Evolutionary conservation across 495 filamentous ascomycete species (phyloP).

Genomic region (Hyaloscypha hepaticicola): DNA sequence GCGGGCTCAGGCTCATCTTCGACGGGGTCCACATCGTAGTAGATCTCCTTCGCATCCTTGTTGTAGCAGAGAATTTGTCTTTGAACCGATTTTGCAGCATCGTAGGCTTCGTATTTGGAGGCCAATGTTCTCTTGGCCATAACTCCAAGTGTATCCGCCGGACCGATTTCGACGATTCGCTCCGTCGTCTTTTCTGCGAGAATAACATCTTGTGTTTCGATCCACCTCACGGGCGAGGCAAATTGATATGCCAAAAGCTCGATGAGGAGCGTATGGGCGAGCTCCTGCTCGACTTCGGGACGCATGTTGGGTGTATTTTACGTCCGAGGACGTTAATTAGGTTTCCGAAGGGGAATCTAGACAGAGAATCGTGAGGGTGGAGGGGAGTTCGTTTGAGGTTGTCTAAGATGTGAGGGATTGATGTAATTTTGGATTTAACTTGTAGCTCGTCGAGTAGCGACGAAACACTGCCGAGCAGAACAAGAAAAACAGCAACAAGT

Average conservation of each 20-base stretch:
- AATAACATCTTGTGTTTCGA: slow-evolving; percentile 99
- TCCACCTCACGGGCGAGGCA: slow-evolving; percentile 97
- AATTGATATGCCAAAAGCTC: slow-evolving; percentile 99
- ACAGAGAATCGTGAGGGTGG: neutral
- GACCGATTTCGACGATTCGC: slow-evolving; percentile 96
- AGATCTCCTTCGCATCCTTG: slow-evolving; percentile 99
- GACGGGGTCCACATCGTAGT: slow-evolving; percentile 96
- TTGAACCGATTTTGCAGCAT: slow-evolving; percentile 92
- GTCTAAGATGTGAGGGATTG: slow-evolving; percentile 3
- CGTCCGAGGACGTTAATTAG: slow-evolving; percentile 30
- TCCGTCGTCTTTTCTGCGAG: slow-evolving; percentile 93
- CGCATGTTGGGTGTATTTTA: slow-evolving; percentile 66
- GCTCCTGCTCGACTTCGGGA: slow-evolving; percentile 97
- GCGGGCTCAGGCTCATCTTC: slow-evolving; percentile 79
- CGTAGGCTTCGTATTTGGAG: slow-evolving; percentile 98
- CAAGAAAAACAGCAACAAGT: slow-evolving; percentile 16
- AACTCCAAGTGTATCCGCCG: slow-evolving; percentile 94
- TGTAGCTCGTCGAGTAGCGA: slow-evolving; percentile 20
- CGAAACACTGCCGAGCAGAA: slow-evolving; percentile 6
- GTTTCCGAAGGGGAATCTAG: slow-evolving; percentile 3
- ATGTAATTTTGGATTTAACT: slow-evolving; percentile 6
- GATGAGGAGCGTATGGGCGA: slow-evolving; percentile 94
- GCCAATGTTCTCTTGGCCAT: slow-evolving; percentile 97
- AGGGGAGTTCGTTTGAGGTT: neutral
- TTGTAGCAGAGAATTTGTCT: slow-evolving; percentile 99